Evolutionary conservation across 2,329 filamentous ascomycete species (phyloP).

Genomic region (Talaromyces albobiverticillius): DNA sequence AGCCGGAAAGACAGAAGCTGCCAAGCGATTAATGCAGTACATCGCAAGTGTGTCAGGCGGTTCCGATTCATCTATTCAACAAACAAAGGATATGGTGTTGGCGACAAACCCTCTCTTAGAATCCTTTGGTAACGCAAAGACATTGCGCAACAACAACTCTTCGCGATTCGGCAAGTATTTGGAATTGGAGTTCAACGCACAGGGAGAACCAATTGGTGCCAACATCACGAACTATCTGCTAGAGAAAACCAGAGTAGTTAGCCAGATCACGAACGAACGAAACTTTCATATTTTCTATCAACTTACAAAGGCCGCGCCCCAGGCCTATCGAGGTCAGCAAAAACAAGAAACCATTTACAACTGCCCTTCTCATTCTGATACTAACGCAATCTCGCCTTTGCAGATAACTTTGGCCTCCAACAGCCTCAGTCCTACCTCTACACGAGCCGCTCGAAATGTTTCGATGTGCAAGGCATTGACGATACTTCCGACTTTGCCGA

Average conservation of each 20-base stretch:
- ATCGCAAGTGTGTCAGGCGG: constrained; percentile 95
- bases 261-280: constrained; percentile 90
- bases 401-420: constrained; percentile 82
- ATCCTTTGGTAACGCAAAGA: constrained; percentile 98
- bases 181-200: constrained; percentile 89
- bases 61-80: constrained; percentile 78
- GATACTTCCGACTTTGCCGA: constrained; percentile 86
- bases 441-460: constrained; percentile 90
- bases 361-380: not conserved
- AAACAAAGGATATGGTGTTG: constrained; percentile 99
- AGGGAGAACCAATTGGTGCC: constrained; percentile 89
- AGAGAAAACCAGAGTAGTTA: constrained; percentile 91
- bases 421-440: constrained; percentile 90
- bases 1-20: constrained; percentile 96
- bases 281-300: constrained; percentile 99
- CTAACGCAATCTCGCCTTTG: not conserved
- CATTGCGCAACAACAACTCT: constrained; percentile 96
- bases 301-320: constrained; percentile 91
- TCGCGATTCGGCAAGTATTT: constrained; percentile 98
- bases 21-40: constrained; percentile 99
- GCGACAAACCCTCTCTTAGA: constrained; percentile 96
- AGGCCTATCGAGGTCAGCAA: constrained; percentile 65
- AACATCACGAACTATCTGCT: constrained; percentile 98
- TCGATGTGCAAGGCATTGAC: constrained; percentile 90
- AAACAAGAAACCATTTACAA: not conserved